Evolutionary conservation across 495 filamentous ascomycete species (phyloP), one percentile per base, ranked within the genome.

Genomic region (Aspergillus sclerotioniger): DNA sequence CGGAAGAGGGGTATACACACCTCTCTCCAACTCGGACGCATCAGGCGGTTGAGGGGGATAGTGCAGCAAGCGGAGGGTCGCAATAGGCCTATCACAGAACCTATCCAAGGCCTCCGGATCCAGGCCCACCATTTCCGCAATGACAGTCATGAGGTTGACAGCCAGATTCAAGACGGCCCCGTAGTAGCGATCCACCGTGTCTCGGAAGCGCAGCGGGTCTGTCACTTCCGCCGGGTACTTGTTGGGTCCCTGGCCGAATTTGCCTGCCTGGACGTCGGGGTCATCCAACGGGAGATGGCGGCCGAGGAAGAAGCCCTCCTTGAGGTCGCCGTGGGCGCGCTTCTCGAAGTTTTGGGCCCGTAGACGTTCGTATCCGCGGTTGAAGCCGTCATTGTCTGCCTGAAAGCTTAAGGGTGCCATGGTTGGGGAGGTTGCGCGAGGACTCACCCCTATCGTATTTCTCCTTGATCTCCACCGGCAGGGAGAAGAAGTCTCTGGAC

Each of bases 401-500:
- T 8, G 32, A 16, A 0, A 28, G 19, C 12, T 49, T 15, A 20
- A 29, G 13, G 12, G 33, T 4, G 12, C 37, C 17, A 13, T 19
- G 5, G 0, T 56, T 70, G 16, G 13, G 37, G 10, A 41, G 37
- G 8, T 47, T 17, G 15, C 2, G 15, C 12, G n/a, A 4, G 44
- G 16, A 13, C 35, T 17, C 33, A 55, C 35, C 55, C 29, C 47
- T 64, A 48, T 47, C 44, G 37, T 71, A 63, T 53, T 60, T 62
- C 33, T 65, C 62, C 48, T 76, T 76, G 15, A 60, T 87, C 56
- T 90, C 85, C 52, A 73, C 59, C 28, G 89, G 86, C 49, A 96
- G 81, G 58, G 87, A 81, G 69, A 96, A 96, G 69, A 96, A 92
- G 8, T 76, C 80, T 54, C 82, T 82, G 12, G 84, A 84, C 62